A percentile compares a stretch with the other conserved stretches of the same genome.
phyloP scores from a whole-genome alignment of 805 yeast species.

The Schizosaccharomyces osmophilus region DNA sequence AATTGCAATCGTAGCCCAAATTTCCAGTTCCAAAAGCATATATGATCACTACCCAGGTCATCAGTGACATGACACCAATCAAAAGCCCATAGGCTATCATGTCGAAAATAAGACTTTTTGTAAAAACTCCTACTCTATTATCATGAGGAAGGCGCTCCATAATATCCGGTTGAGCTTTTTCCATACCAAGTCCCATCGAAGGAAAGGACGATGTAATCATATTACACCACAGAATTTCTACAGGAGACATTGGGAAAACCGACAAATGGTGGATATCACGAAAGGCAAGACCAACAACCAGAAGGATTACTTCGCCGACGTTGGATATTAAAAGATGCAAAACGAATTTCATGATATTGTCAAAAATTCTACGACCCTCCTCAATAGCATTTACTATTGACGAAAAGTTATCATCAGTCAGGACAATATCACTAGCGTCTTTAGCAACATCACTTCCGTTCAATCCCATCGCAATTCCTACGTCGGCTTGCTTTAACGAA shows the following conservation, averaged over 20 bases:
- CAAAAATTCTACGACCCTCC: constrained; percentile 60
- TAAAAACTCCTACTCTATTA: constrained; percentile 30
- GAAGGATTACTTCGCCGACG: constrained; percentile 42
- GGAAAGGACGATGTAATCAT: constrained; percentile 63
- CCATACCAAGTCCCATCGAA: constrained; percentile 60
- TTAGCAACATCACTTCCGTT: constrained; percentile 71
- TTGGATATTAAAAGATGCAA: constrained; percentile 49
- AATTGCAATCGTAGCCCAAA: constrained; percentile 42
- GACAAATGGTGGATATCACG: constrained; percentile 37
- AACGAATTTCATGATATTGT: constrained; percentile 55
- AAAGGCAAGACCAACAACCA: constrained; percentile 52
- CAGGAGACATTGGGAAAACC: constrained; percentile 63
- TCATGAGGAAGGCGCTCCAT: constrained; percentile 43
- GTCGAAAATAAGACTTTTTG: constrained; percentile 42
- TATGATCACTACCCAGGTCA: constrained; percentile 37
- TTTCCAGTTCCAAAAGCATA: constrained; percentile 43
- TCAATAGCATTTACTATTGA: constrained; percentile 55
- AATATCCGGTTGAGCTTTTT: constrained; percentile 36
- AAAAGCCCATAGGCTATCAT: constrained; percentile 49
- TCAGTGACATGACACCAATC: constrained; percentile 44
- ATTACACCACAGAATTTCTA: constrained; percentile 57
- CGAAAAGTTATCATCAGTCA: constrained; percentile 56
- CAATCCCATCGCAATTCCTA: constrained; percentile 67
- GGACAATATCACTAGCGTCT: constrained; percentile 54
- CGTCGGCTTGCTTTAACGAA: constrained; percentile 49